Conservation (phyloP, 2,329 filamentous ascomycete species). For the Ramularia endophylla region DNA sequence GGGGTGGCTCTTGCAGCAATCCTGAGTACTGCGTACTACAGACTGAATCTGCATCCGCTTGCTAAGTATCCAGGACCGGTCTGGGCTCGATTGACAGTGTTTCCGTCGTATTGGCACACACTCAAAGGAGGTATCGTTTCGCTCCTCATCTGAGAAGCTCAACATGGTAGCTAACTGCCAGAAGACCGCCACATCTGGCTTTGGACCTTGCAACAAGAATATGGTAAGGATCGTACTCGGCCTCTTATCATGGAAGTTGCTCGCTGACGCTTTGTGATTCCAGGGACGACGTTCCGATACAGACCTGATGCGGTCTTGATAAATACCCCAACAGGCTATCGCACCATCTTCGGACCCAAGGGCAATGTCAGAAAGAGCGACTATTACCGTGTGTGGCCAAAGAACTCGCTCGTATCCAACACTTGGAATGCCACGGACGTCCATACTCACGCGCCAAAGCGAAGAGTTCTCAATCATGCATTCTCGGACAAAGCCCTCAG, state of each 20-base stretch:
- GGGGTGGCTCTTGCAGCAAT: background rate
- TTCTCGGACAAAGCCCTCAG: conserved; percentile 16
- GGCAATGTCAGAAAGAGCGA: conserved; percentile 18
- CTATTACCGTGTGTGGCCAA: conserved; percentile 16
- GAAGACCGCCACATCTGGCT: conserved; percentile 16
- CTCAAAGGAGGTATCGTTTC: conserved; percentile 1
- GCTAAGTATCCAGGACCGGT: conserved; percentile 10
- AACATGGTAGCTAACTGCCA: no score
- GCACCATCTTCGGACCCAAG: conserved; percentile 16
- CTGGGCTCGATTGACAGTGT: conserved; percentile 12
- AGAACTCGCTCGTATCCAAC: conserved; percentile 9
- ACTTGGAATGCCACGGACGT: conserved; percentile 19
- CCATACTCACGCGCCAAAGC: conserved; percentile 11
- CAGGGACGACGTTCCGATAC: conserved; percentile 17
- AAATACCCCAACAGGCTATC: conserved; percentile 16
- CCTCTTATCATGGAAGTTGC: no score
- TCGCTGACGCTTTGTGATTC: no score
- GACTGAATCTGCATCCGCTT: conserved; percentile 9
- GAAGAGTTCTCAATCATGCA: conserved; percentile 14
- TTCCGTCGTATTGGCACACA: conserved; percentile 15
- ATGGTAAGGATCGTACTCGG: no score
- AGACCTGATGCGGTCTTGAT: conserved; percentile 17
- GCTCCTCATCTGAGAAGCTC: no score
- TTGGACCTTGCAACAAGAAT: conserved; percentile 13
- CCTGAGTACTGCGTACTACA: conserved; percentile 2